Base-by-base conservation (phyloP, 2,329 filamentous ascomycete genomes). In the Venturia aucupariae region DNA sequence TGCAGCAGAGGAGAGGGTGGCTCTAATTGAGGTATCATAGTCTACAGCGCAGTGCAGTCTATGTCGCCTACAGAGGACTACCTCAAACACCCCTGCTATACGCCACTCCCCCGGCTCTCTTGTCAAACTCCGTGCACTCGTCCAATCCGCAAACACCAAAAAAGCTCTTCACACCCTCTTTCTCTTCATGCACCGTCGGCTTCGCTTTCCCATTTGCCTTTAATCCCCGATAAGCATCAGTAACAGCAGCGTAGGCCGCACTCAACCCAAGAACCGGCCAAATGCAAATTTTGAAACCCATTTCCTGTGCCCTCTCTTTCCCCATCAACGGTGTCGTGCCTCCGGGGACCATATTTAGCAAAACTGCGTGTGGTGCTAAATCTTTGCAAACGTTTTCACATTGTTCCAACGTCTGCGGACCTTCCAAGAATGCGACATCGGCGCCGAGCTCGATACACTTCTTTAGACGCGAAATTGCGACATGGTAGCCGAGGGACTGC, bases 361-460 rank as follows among this genome's bases (percentile, higher is more conserved):
- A 72, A 42, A 85, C 76, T 2, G 79, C 68, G 75, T 82, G 76
- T 69, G 80, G 79, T 2, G 78, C 77, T 1, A 86, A 72, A 4
- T 80, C 78, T 30, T 74, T 69, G 24, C 80, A 79, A 0, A 78
- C 76, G 61, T 74, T 71, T 22, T 74, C 71, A 1, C 79, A 82
- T 68, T 86, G 76, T 44, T 83, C 82, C 15, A 75, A 75, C 1
- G 74, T 78, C 2, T 75, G 77, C 64, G 86, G 77, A 6, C 84
- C 86, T 68, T 88, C 86, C 3, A 87, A 78, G 65, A 88, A 82
- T 0, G 79, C 81, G 1, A 82, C 81, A 68, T 88, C 85, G 1
- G 84, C 85, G 24, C 85, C 84, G 15, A 79, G 79, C 2, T 77
- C 76, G 0, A 80, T 73, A 0, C 85, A 85, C 1, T 74, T 76